These are phyloP conservation scores for Trichoderma gracile DNA, from an alignment of 2,329 filamentous ascomycete genomes.

Conservation along the genomic window DNA sequence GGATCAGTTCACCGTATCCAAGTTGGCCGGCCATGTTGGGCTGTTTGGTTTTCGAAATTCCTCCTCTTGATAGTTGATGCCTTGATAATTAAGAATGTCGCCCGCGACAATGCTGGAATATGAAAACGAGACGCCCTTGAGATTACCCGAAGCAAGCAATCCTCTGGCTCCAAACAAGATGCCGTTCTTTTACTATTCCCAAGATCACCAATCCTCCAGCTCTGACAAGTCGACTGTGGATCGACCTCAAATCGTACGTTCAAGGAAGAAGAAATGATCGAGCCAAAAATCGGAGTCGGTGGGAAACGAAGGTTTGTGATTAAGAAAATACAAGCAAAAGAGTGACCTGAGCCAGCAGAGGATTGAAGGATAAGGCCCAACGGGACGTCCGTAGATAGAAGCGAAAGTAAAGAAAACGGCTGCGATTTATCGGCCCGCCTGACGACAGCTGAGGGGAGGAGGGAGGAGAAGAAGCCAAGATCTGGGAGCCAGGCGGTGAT, in stretches of 20 bases:
- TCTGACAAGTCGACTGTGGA: neutral
- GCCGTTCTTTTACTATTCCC: neutral
- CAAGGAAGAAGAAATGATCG: conserved; percentile 9
- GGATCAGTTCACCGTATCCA: conserved; percentile 48
- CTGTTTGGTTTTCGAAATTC: neutral
- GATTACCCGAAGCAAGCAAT: neutral
- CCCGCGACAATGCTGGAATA: conserved; percentile 41
- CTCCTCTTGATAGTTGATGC: conserved; percentile 26
- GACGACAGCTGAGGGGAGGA: conserved; percentile 30
- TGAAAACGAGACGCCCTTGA: neutral
- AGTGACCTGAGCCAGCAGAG: conserved; percentile 63
- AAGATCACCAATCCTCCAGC: neutral
- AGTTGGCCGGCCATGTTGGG: conserved; percentile 44
- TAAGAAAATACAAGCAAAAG: conserved; percentile 32
- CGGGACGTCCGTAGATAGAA: conserved; percentile 24
- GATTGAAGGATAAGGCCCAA: conserved; percentile 17
- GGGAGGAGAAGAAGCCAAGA: conserved; percentile 27
- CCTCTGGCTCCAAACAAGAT: neutral
- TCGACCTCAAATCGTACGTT: neutral
- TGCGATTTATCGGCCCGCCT: conserved; percentile 27
- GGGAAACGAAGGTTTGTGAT: conserved; percentile 17
- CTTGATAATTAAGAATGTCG: conserved; percentile 49
- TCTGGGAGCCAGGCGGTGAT: conserved; percentile 19
- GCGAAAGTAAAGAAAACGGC: conserved; percentile 29
- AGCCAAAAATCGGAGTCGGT: conserved; percentile 21